These are phyloP conservation scores for Aspergillus brasiliensis DNA, from an alignment of 2,329 filamentous ascomycete genomes.

Conservation along the genomic window DNA sequence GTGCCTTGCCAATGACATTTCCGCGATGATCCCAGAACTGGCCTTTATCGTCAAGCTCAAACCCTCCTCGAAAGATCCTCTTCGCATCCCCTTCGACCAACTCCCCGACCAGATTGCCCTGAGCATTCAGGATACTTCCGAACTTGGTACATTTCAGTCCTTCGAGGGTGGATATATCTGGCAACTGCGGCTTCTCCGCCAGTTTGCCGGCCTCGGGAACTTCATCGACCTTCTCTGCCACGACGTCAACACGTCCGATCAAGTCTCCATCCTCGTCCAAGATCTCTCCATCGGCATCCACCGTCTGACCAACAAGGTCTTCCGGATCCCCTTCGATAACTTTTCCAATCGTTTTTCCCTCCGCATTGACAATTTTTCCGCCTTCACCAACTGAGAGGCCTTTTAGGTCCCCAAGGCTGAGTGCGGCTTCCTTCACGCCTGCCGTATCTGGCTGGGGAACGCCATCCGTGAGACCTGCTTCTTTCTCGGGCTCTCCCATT, in stretches of 20 bases:
- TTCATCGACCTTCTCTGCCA: neutral
- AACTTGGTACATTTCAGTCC: slow-evolving; percentile 47
- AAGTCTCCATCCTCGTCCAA: slow-evolving; percentile 35
- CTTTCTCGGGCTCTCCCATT: neutral
- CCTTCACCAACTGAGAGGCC: slow-evolving; percentile 42
- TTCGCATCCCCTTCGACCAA: slow-evolving; percentile 64
- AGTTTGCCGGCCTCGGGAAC: neutral
- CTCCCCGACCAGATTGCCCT: slow-evolving; percentile 57
- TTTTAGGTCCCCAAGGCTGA: slow-evolving; percentile 38
- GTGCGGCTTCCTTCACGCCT: slow-evolving; percentile 17
- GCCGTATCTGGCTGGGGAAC: neutral
- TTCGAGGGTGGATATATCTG: slow-evolving; percentile 41
- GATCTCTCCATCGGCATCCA: slow-evolving; percentile 39
- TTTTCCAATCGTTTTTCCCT: slow-evolving; percentile 40
- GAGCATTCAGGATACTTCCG: slow-evolving; percentile 44
- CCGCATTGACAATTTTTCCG: slow-evolving; percentile 39
- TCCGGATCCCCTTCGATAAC: slow-evolving; percentile 45
- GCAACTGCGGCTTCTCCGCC: slow-evolving; percentile 12
- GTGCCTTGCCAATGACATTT: slow-evolving; percentile 63
- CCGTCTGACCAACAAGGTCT: slow-evolving; percentile 43
- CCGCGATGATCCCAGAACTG: slow-evolving; percentile 66
- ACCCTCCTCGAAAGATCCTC: slow-evolving; percentile 52
- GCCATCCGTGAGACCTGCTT: neutral
- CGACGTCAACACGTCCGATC: slow-evolving; percentile 41
- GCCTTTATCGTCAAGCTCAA: slow-evolving; percentile 57